Percentiles rank a stretch among this genome's conserved stretches.
Evolutionary conservation across 208 protist genomes (phyloP).

Genomic region (Crithidia bombi): DNA sequence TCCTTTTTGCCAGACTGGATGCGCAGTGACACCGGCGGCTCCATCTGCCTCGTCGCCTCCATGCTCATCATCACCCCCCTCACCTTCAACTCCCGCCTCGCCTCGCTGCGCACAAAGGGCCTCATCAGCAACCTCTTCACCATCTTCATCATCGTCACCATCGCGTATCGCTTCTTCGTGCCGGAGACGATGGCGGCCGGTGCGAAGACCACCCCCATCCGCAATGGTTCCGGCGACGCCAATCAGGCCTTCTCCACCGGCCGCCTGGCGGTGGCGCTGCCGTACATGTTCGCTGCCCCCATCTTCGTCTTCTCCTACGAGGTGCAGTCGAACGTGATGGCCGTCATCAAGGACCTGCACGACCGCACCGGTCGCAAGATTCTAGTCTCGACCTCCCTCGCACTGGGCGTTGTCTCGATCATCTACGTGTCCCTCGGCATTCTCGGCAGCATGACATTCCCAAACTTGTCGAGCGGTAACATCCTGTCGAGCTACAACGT

Average conservation of each 20-base stretch:
- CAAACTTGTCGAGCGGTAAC: constrained; percentile 61
- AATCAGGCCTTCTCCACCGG: constrained; percentile 11
- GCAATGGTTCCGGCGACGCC: not conserved
- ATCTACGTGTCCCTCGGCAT: constrained; percentile 68
- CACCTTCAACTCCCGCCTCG: constrained; percentile 77
- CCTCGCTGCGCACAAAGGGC: constrained; percentile 78
- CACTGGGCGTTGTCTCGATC: constrained; percentile 52
- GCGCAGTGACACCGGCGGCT: constrained; percentile 47
- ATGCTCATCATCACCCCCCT: constrained; percentile 65
- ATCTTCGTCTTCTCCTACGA: constrained; percentile 87
- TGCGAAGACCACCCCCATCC: not conserved
- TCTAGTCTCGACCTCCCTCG: constrained; percentile 64
- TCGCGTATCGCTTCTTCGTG: constrained; percentile 70
- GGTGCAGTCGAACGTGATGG: constrained; percentile 86
- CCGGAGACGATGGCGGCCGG: constrained; percentile 18
- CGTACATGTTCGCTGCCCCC: constrained; percentile 70
- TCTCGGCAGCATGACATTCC: constrained; percentile 71
- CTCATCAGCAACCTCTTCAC: constrained; percentile 78
- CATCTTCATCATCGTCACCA: constrained; percentile 70
- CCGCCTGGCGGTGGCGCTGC: constrained; percentile 31
- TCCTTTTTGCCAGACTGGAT: constrained; percentile 66
- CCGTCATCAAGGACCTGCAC: constrained; percentile 79
- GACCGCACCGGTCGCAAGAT: constrained; percentile 67
- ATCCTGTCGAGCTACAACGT: constrained; percentile 68
- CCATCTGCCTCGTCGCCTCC: constrained; percentile 48